These are phyloP conservation scores for Basidiobolus meristosporus DNA, from an alignment of 371 early-diverging fungal genomes.

Conservation along the genomic window DNA sequence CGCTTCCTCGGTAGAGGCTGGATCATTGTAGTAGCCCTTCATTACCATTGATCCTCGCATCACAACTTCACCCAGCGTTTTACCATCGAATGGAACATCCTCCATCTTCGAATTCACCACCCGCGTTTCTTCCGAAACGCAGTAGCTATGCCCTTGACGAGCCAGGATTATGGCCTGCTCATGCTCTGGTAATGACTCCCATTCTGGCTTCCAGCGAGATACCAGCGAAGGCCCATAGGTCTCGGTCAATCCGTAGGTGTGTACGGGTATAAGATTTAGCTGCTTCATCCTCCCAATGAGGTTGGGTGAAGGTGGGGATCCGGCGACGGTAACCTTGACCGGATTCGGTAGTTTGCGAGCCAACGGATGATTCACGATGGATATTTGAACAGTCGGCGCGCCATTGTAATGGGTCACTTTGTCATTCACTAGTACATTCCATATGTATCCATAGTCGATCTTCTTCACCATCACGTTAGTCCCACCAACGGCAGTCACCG, in stretches of 20 bases:
- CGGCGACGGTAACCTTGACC: constrained; percentile 29
- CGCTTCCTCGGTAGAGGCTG: constrained; percentile 34
- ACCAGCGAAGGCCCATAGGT: constrained; percentile 24
- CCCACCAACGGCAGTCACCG: constrained; percentile 28
- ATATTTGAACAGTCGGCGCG: constrained; percentile 47
- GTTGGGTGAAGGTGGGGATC: constrained; percentile 32
- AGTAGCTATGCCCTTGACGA: constrained; percentile 30
- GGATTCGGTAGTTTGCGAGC: constrained; percentile 17
- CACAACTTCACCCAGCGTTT: constrained; percentile 39
- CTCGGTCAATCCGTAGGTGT: constrained; percentile 47
- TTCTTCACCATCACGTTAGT: constrained; percentile 33
- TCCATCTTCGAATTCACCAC: constrained; percentile 24
- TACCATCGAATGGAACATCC: constrained; percentile 31
- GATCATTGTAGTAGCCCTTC: constrained; percentile 31
- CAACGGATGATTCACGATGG: constrained; percentile 26
- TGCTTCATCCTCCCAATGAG: constrained; percentile 22
- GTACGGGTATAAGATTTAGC: constrained; percentile 29
- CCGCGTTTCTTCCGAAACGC: constrained; percentile 30
- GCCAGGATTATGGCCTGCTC: constrained; percentile 20
- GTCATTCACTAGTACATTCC: constrained; percentile 21
- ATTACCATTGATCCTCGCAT: constrained; percentile 39
- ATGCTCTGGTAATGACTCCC: constrained; percentile 5
- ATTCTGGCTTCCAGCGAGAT: constrained; percentile 3
- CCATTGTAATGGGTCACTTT: constrained; percentile 39
- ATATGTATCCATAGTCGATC: constrained; percentile 34